Evolutionary conservation across 306 rosid species (phyloP).

Genomic region (Alnus glutinosa): DNA sequence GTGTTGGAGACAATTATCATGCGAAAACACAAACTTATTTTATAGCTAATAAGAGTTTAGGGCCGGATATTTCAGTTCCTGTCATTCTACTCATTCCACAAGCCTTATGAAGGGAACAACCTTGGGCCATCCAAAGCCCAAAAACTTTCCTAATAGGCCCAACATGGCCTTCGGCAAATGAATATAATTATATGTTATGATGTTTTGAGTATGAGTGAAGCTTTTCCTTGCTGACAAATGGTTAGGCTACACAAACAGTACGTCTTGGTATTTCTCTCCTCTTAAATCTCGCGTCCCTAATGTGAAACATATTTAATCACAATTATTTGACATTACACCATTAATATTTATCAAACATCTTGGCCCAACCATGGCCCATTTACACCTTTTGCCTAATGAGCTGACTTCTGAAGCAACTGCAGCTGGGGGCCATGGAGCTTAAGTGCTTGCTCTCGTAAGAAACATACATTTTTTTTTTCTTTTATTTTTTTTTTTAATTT

Average conservation of each 20-base stretch:
- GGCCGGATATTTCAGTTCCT: no score
- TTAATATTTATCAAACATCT: no score
- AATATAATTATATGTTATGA: no score
- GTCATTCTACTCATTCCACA: background rate
- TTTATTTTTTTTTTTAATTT: no score
- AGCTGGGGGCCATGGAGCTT: background rate
- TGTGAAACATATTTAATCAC: no score
- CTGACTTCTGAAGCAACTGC: background rate
- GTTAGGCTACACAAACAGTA: background rate
- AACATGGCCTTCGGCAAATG: background rate
- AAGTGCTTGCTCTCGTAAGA: background rate
- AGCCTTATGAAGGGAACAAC: background rate
- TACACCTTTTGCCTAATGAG: background rate
- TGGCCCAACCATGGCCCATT: slow-evolving; percentile 10
- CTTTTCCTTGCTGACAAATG: no score
- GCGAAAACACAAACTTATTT: no score
- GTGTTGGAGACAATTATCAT: no score
- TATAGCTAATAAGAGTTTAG: no score
- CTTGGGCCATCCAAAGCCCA: background rate
- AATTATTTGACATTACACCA: background rate
- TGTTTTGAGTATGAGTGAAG: background rate
- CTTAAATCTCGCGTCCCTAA: no score
- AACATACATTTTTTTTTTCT: no score
- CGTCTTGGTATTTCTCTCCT: no score
- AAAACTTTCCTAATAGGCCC: background rate